phyloP scores from a whole-genome alignment of 371 early-diverging fungal species.

The Lichtheimia ornata region DNA sequence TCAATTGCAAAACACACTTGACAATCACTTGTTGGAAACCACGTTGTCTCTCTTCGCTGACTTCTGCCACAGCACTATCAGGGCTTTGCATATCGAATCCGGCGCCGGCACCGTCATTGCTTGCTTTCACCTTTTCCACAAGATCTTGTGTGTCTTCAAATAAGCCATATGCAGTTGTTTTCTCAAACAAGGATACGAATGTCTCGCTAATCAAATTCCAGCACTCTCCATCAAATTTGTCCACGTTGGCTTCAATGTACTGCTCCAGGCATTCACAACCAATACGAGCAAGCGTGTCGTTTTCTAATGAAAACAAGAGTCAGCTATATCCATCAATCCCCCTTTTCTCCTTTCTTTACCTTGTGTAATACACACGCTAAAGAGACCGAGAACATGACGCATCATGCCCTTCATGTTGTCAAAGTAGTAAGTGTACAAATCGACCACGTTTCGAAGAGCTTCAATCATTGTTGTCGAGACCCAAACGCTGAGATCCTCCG shows the following conservation, averaged over 20 bases:
- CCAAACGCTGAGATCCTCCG: conserved; percentile 58
- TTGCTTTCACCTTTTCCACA: conserved; percentile 33
- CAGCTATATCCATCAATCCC: no score
- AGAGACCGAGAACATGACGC: conserved; percentile 76
- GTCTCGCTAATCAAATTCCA: conserved; percentile 77
- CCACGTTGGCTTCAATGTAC: conserved; percentile 78
- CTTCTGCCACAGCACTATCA: conserved; percentile 8
- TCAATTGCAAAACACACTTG: conserved; percentile 78
- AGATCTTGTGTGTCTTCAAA: conserved; percentile 64
- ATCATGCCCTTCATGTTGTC: conserved; percentile 67
- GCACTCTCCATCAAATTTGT: conserved; percentile 62
- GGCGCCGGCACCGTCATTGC: background rate
- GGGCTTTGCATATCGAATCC: conserved; percentile 3
- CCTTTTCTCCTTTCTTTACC: conserved; percentile 23
- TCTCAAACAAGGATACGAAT: conserved; percentile 71
- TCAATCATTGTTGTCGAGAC: conserved; percentile 72
- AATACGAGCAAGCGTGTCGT: conserved; percentile 88
- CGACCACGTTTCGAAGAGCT: conserved; percentile 86
- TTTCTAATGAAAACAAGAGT: conserved; percentile 45
- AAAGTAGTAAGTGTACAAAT: conserved; percentile 81
- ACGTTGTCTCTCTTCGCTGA: conserved; percentile 56
- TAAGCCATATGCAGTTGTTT: conserved; percentile 80
- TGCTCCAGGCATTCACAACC: conserved; percentile 91
- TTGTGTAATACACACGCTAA: conserved; percentile 84
- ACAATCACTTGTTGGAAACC: conserved; percentile 77